Conservation (phyloP, 2,329 filamentous ascomycete species). For the Monosporascus sp. region DNA sequence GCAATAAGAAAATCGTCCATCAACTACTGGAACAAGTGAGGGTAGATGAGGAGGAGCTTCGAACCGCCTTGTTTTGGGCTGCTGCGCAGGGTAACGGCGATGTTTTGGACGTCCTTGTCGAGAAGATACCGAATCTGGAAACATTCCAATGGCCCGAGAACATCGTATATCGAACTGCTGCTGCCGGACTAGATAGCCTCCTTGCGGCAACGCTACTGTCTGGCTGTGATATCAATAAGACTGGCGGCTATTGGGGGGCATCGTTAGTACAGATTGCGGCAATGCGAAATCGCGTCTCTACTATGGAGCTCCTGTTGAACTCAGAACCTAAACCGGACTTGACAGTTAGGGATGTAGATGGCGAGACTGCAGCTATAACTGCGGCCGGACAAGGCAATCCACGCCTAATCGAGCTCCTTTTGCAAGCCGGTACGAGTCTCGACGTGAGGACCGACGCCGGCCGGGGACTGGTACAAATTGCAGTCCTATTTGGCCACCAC, state of each 20-base stretch:
- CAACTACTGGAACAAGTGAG: neutral
- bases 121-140: slow-evolving; percentile 1
- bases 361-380: neutral
- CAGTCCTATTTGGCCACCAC: neutral
- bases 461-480: neutral
- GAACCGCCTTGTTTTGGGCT: slow-evolving; percentile 1
- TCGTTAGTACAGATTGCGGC: neutral
- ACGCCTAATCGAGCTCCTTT: neutral
- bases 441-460: neutral
- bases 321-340: neutral
- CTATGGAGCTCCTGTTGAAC: neutral
- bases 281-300: neutral
- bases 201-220: neutral
- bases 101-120: neutral
- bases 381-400: neutral
- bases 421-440: neutral
- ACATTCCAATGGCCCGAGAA: slow-evolving; percentile 3
- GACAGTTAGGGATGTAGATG: neutral
- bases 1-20: neutral
- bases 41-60: slow-evolving; percentile 2
- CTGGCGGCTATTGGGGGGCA: neutral
- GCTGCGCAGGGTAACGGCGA: slow-evolving; percentile 1
- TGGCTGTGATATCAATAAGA: slow-evolving; percentile 1
- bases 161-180: slow-evolving; percentile 5
- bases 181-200: slow-evolving; percentile 1